Conservation (phyloP, 768 basidiomycete genomes). For the Lentinula boryana region DNA sequence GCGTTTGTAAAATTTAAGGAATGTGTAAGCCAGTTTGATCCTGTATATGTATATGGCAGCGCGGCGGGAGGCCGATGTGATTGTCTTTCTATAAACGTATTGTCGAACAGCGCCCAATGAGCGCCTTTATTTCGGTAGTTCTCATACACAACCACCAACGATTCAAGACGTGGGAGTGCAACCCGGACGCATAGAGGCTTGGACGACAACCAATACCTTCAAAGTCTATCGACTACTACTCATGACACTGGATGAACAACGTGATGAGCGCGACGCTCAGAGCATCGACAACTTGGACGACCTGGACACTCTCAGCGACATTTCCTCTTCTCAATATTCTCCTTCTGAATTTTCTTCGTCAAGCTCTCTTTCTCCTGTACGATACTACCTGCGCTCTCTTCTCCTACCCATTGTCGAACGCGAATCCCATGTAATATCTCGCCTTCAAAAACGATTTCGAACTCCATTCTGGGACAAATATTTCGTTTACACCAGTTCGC, state of each 20-base stretch:
- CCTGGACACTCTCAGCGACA: background rate
- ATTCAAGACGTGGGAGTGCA: no score
- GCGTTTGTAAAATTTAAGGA: no score
- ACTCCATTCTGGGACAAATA: constrained; percentile 69
- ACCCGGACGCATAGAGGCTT: background rate
- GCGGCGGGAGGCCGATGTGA: no score
- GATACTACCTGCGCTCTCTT: background rate
- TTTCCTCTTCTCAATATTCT: background rate
- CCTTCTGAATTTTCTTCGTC: background rate
- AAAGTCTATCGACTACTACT: background rate
- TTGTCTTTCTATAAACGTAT: no score
- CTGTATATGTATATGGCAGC: no score
- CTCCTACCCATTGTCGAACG: constrained; percentile 1
- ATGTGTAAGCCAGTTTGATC: no score
- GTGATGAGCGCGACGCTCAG: background rate
- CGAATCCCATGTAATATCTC: background rate
- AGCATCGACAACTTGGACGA: background rate
- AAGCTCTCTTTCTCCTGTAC: background rate
- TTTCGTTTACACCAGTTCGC: constrained; percentile 76
- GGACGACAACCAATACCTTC: background rate
- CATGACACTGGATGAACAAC: background rate
- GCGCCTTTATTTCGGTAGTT: no score
- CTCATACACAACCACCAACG: no score
- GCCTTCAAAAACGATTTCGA: constrained; percentile 43
- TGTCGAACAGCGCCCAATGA: no score